Percentiles rank a stretch among this genome's conserved stretches.
These are phyloP conservation scores for bread wheat (Triticum aestivum) DNA, from an alignment of 176 grass and related monocot genomes.

Conservation along the genomic window IWGSC_CS_RefSeq_v2.1 NC_057797.1:33788686-33789185, in stretches of 20 bases:
- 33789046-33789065: not conserved
- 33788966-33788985: too few relatives aligned
- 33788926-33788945: too few relatives aligned
- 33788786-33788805: not conserved
- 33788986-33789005: too few relatives aligned
- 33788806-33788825: not conserved
- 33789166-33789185: not conserved
- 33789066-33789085: not conserved
- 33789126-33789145: not conserved
- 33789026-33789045: not conserved
- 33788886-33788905: not conserved
- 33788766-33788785: not conserved
- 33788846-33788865: not conserved
- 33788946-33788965: too few relatives aligned
- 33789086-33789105: not conserved
- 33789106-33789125: not conserved
- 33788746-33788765: not conserved
- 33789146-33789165: not conserved
- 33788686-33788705: not conserved
- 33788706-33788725: not conserved
- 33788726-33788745: not conserved
- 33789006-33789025: too few relatives aligned
- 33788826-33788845: not conserved
- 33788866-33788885: not conserved
- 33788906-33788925: not conserved